Percentiles rank a stretch among this genome's conserved stretches.
These are phyloP conservation scores for Paecilomyces niveus DNA, from an alignment of 2,329 filamentous ascomycete species.

Conservation along the genomic window DNA sequence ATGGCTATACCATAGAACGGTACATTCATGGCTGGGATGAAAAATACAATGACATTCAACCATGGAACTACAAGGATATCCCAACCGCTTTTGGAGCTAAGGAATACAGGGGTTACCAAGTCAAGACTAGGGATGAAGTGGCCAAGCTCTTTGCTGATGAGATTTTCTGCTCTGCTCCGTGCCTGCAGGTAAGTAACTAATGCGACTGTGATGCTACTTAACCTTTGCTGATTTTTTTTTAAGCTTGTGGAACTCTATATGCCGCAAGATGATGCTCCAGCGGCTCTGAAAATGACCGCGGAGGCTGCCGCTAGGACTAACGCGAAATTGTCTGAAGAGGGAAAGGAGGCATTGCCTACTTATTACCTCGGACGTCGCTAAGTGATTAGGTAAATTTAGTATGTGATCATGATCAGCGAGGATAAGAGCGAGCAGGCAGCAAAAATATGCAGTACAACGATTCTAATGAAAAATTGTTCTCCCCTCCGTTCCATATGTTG, in stretches of 20 bases:
- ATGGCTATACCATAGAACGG: constrained; percentile 79
- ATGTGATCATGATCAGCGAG: neutral
- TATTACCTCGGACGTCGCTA: neutral
- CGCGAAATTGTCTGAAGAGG: constrained; percentile 19
- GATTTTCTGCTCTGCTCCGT: constrained; percentile 50
- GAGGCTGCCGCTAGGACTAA: constrained; percentile 62
- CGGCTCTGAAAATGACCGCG: constrained; percentile 59
- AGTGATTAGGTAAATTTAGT: neutral
- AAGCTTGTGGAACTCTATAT: constrained; percentile 74
- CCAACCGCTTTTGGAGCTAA: constrained; percentile 59
- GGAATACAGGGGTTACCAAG: constrained; percentile 52
- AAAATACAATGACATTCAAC: constrained; percentile 67
- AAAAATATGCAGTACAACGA: too few relatives aligned
- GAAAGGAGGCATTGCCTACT: neutral
- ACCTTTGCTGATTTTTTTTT: constrained; percentile 33
- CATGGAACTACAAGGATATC: constrained; percentile 65
- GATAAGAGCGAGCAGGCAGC: too few relatives aligned
- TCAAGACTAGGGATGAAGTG: constrained; percentile 61
- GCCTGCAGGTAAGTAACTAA: constrained; percentile 25
- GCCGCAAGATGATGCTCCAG: constrained; percentile 67
- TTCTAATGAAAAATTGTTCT: too few relatives aligned
- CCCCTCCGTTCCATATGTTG: neutral
- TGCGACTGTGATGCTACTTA: constrained; percentile 3
- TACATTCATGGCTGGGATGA: constrained; percentile 75
- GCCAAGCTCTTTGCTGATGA: constrained; percentile 56